Percentiles rank a stretch among this genome's conserved stretches.
Evolutionary conservation across 768 basidiomycete species (phyloP).

Genomic region (Leccinellum albellum): DNA sequence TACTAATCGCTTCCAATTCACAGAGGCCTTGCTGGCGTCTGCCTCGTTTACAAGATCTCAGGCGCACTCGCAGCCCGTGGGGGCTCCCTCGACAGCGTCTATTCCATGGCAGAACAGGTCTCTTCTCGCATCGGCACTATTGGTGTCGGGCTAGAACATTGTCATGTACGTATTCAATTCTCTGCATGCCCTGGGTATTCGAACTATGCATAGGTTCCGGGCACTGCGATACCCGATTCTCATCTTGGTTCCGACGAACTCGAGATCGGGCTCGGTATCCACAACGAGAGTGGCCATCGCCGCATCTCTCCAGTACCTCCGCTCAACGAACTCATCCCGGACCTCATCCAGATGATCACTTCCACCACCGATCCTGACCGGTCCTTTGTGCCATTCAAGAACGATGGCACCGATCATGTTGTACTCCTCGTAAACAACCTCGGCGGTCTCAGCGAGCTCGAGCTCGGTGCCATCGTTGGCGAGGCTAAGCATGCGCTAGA

Average conservation of each 20-base stretch:
- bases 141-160: slow-evolving; percentile 85
- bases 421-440: slow-evolving; percentile 86
- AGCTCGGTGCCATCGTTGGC: slow-evolving; percentile 64
- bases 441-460: slow-evolving; percentile 80
- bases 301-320: slow-evolving; percentile 70
- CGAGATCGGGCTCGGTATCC: slow-evolving; percentile 89
- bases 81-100: slow-evolving; percentile 64
- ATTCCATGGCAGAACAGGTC: slow-evolving; percentile 60
- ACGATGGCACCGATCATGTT: slow-evolving; percentile 60
- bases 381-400: slow-evolving; percentile 68
- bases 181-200: background rate
- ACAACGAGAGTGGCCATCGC: slow-evolving; percentile 79
- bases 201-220: slow-evolving; percentile 57
- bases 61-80: slow-evolving; percentile 75
- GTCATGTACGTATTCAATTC: slow-evolving; percentile 51
- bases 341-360: slow-evolving; percentile 65
- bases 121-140: slow-evolving; percentile 72
- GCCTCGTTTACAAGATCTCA: slow-evolving; percentile 87
- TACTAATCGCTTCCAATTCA: background rate
- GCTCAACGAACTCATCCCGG: slow-evolving; percentile 63
- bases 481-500: slow-evolving; percentile 58
- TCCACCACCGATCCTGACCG: slow-evolving; percentile 74
- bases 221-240: slow-evolving; percentile 57
- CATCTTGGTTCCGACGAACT: slow-evolving; percentile 62
- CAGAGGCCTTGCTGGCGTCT: slow-evolving; percentile 79